Percentiles rank a stretch among this genome's conserved stretches.
Evolutionary conservation across 495 filamentous ascomycete species (phyloP).

Genomic region (Podospora didyma): DNA sequence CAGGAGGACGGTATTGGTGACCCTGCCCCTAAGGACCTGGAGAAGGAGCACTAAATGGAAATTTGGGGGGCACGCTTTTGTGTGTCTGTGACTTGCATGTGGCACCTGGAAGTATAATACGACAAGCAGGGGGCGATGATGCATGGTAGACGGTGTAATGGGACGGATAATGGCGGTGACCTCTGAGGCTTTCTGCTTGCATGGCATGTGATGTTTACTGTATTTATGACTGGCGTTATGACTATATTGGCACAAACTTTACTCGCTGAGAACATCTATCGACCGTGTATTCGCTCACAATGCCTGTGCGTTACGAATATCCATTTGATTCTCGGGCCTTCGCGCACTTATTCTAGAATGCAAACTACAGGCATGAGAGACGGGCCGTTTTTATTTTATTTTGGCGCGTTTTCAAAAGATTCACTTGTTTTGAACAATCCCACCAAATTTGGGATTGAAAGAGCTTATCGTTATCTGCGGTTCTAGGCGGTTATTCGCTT

Average conservation of each 20-base stretch:
- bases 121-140: not conserved
- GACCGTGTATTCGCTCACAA: too few relatives aligned
- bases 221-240: not conserved
- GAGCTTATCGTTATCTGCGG: not conserved
- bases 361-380: too few relatives aligned
- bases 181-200: not conserved
- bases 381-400: too few relatives aligned
- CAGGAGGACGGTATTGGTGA: conserved; percentile 96
- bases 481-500: not conserved
- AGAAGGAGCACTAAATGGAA: conserved; percentile 42
- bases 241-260: not conserved
- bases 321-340: not conserved
- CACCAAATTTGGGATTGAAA: too few relatives aligned
- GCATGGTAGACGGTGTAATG: not conserved
- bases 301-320: too few relatives aligned
- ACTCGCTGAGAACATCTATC: not conserved
- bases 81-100: not conserved
- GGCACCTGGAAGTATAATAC: not conserved
- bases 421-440: too few relatives aligned
- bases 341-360: too few relatives aligned
- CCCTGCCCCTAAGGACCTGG: conserved; percentile 86
- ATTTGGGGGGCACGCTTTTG: not conserved
- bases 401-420: too few relatives aligned
- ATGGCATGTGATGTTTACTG: not conserved
- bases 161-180: not conserved